A percentile compares a stretch with the other conserved stretches of the same genome.
phyloP scores from a whole-genome alignment of 345 rosid genomes.

The Cochlearia excelsa region DNA sequence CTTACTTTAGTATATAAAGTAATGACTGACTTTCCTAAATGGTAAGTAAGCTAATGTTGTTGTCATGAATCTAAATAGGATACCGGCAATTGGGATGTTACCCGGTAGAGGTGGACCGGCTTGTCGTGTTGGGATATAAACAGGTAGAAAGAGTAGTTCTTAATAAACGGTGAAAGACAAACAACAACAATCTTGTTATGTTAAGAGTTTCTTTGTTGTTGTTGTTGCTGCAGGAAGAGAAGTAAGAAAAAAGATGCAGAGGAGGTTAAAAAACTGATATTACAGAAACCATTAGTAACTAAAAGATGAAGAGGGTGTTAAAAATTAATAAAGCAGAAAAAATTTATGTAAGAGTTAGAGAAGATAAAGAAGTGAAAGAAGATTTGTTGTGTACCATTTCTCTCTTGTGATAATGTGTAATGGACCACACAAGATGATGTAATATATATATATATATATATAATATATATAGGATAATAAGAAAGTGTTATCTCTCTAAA shows the following conservation, averaged over 20 bases:
- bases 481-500: too few relatives aligned
- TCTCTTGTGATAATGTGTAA: slow-evolving; percentile 31
- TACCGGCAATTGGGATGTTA: slow-evolving; percentile 59
- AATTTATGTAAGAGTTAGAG: neutral
- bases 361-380: slow-evolving; percentile 33
- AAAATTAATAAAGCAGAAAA: slow-evolving; percentile 27
- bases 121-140: slow-evolving; percentile 85
- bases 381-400: slow-evolving; percentile 33
- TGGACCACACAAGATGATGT: slow-evolving; percentile 38
- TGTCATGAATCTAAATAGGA: slow-evolving; percentile 21
- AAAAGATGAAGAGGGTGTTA: slow-evolving; percentile 27
- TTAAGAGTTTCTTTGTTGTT: neutral
- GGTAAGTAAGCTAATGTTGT: slow-evolving; percentile 5
- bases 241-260: slow-evolving; percentile 15
- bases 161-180: slow-evolving; percentile 3
- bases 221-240: slow-evolving; percentile 28
- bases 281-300: slow-evolving; percentile 32
- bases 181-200: slow-evolving; percentile 2
- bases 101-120: slow-evolving; percentile 74
- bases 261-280: slow-evolving; percentile 32
- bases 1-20: neutral
- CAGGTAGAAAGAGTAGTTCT: slow-evolving; percentile 25
- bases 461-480: slow-evolving; percentile 23
- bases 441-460: slow-evolving; percentile 30
- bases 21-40: neutral